phyloP scores from a whole-genome alignment of 306 rosid species.

The Purshia tridentata region DNA sequence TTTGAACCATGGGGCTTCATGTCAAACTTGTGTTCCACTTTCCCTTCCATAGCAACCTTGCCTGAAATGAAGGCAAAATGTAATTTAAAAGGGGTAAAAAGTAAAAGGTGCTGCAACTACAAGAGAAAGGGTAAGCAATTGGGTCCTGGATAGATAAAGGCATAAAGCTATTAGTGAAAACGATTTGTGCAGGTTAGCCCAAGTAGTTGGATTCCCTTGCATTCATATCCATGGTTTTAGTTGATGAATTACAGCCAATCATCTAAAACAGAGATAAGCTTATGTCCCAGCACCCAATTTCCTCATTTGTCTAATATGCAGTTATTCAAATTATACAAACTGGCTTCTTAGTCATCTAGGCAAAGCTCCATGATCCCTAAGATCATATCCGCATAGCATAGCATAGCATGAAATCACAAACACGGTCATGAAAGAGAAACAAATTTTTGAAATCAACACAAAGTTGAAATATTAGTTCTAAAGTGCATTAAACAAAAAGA shows the following conservation, averaged over 20 bases:
- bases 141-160: background rate
- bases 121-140: background rate
- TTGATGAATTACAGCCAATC: too few species aligned
- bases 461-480: background rate
- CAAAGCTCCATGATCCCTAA: background rate
- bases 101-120: background rate
- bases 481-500: slow-evolving; percentile 4
- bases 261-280: background rate
- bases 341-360: background rate
- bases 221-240: background rate
- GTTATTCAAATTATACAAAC: background rate
- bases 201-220: background rate
- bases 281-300: background rate
- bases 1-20: slow-evolving; percentile 95
- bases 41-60: slow-evolving; percentile 84
- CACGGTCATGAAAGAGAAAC: background rate
- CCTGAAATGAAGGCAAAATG: slow-evolving; percentile 41
- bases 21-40: slow-evolving; percentile 95
- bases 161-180: background rate
- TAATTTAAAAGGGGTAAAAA: slow-evolving; percentile 11
- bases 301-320: background rate
- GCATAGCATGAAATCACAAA: too few species aligned
- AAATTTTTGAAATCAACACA: background rate
- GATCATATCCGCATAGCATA: background rate
- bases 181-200: background rate